Conservation (phyloP, 2,329 filamentous ascomycete species). For the Bipolaris sorokiniana region DNA sequence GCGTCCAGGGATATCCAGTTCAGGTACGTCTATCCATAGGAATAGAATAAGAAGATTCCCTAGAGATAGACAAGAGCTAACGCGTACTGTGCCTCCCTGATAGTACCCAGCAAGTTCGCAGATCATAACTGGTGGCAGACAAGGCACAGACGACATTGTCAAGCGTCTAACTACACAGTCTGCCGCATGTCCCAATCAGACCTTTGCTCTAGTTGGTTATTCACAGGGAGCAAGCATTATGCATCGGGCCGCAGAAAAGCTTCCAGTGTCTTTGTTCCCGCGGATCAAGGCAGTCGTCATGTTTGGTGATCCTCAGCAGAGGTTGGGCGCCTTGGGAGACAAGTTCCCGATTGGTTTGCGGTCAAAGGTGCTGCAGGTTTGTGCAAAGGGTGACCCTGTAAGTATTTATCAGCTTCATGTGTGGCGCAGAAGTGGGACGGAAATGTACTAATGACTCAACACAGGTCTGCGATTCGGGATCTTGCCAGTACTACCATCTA, state of each 20-base stretch:
- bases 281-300: conserved; percentile 9
- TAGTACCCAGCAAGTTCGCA: conserved; percentile 10
- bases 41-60: not conserved
- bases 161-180: conserved; percentile 1
- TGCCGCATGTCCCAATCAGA: conserved; percentile 8
- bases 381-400: conserved; percentile 9
- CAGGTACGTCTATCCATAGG: not conserved
- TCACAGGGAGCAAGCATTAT: conserved; percentile 11
- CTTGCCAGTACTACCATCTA: conserved; percentile 5
- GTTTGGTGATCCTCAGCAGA: conserved; percentile 9
- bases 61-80: not conserved
- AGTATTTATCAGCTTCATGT: not conserved
- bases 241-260: conserved; percentile 6
- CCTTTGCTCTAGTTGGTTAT: conserved; percentile 7
- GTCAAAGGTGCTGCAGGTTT: conserved; percentile 4
- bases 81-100: not conserved
- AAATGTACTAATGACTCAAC: not conserved
- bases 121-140: conserved; percentile 5
- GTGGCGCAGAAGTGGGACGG: not conserved
- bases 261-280: conserved; percentile 2
- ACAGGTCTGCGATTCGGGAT: conserved; percentile 6
- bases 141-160: conserved; percentile 9
- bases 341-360: conserved; percentile 2
- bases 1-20: conserved; percentile 11
- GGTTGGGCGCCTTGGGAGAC: conserved; percentile 2